Percentiles rank a stretch among this genome's conserved stretches.
phyloP scores from a whole-genome alignment of 768 basidiomycete genomes.

The Rubroboletus pulcherrimus region DNA sequence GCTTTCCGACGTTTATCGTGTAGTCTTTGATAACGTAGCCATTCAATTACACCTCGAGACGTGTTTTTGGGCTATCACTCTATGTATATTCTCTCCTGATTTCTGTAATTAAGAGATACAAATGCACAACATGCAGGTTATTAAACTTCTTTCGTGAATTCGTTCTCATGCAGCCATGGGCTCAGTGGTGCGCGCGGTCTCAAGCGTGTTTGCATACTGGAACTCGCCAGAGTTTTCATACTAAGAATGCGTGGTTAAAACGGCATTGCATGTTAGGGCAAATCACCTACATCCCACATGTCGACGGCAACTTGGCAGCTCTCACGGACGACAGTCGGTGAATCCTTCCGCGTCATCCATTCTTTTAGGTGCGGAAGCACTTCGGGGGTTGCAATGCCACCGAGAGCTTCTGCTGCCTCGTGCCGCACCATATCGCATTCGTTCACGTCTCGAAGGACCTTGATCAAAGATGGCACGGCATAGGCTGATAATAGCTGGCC shows the following conservation, averaged over 20 bases:
- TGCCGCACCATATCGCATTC: constrained; percentile 98
- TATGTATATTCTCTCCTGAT: neutral
- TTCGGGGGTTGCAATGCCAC: constrained; percentile 93
- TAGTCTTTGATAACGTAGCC: neutral
- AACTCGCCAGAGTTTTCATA: constrained; percentile 80
- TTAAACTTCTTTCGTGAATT: neutral
- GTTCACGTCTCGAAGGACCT: constrained; percentile 62
- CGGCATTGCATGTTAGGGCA: neutral
- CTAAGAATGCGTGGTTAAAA: constrained; percentile 33
- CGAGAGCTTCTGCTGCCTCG: constrained; percentile 96
- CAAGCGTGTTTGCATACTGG: constrained; percentile 65
- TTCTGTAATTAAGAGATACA: neutral
- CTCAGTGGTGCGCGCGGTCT: constrained; percentile 12
- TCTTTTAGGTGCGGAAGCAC: constrained; percentile 83
- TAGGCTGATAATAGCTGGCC: constrained; percentile 90
- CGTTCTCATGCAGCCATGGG: constrained; percentile 13
- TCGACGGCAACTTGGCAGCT: constrained; percentile 96
- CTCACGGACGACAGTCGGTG: constrained; percentile 87
- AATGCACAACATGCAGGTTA: neutral
- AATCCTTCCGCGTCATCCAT: constrained; percentile 75
- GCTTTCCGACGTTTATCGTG: neutral
- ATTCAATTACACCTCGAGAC: neutral
- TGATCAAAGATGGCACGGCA: constrained; percentile 79
- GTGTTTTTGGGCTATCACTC: neutral
- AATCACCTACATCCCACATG: constrained; percentile 82